Base-by-base conservation (phyloP, 2,329 filamentous ascomycete genomes). In the Paramyrothecium roridum region DNA sequence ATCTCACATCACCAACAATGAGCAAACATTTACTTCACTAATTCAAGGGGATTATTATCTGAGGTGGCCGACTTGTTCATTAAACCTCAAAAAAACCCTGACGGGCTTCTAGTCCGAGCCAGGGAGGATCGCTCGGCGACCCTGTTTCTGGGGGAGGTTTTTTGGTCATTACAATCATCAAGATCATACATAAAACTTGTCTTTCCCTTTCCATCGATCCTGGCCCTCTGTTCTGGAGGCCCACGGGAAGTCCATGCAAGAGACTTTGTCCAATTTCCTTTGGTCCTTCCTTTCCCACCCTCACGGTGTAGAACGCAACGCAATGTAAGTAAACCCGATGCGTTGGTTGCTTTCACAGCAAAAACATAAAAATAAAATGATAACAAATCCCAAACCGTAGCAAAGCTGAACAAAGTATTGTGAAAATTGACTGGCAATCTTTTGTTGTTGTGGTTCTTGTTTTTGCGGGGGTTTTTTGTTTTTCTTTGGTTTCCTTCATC, bases 51-150 rank as follows among this genome's bases (percentile, higher is more conserved):
- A 40, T 57, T 52, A 53, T 37, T 33, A 50, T 61, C 17, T 54
- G 70, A 72, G 70, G 69, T 65, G 67, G 67, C 66, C 65, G 63
- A 66, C 55, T 67, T 70, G n/a, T 65, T 72, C 68, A 69, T 64
- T 72, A 72, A 72, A 67, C 70, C 70, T 70, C 70, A 58, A 71
- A 43, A 43, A 43, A 43, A 43, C 67, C 70, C 64, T 66, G 63
- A 67, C 69, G 62, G n/a, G 62, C 54, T 37, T 20, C 26, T 45
- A 61, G 59, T 59, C 64, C 61, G 53, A 63, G 65, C 61, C 70
- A 70, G 65, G 69, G 68, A 71, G 69, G 69, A 67, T 68, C 65
- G 66, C 64, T 62, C 60, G 57, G 68, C 70, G 67, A 69, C 63
- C 70, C 67, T 62, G 48, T 55, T 57, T 51, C 58, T 55, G 55